phyloP scores from a whole-genome alignment of 169 alveolate genomes.

The Babesia sp. region DNA sequence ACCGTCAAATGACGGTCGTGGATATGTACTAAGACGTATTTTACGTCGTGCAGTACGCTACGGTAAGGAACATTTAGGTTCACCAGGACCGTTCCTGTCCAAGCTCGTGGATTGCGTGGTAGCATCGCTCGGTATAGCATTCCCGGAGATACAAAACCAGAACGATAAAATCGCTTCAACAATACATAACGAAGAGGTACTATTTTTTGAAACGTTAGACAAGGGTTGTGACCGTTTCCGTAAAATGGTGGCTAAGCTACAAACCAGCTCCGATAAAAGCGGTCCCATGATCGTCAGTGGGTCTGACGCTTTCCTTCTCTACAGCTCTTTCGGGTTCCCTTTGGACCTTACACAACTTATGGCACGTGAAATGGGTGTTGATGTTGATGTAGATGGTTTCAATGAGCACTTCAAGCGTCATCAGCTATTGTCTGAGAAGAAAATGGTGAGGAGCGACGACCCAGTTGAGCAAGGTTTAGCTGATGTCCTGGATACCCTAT shows the following conservation, averaged over 20 bases:
- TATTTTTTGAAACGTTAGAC: slow-evolving; percentile 84
- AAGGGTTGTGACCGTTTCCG: slow-evolving; percentile 82
- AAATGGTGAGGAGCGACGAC: slow-evolving; percentile 33
- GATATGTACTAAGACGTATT: slow-evolving; percentile 90
- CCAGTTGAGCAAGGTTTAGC: slow-evolving; percentile 50
- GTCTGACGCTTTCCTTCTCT: slow-evolving; percentile 85
- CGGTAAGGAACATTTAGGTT: slow-evolving; percentile 79
- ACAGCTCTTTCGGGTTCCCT: slow-evolving; percentile 92
- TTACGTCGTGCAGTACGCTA: slow-evolving; percentile 89
- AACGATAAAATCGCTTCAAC: slow-evolving; percentile 77
- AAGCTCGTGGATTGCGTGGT: slow-evolving; percentile 84
- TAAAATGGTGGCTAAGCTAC: slow-evolving; percentile 52
- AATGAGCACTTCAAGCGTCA: slow-evolving; percentile 77
- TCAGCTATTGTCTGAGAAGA: slow-evolving; percentile 80
- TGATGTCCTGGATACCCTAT: slow-evolving; percentile 60
- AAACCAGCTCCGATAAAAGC: slow-evolving; percentile 32
- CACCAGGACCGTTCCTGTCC: slow-evolving; percentile 83
- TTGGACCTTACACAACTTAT: slow-evolving; percentile 89
- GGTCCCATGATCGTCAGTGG: slow-evolving; percentile 68
- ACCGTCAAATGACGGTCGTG: slow-evolving; percentile 91
- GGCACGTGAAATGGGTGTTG: slow-evolving; percentile 86
- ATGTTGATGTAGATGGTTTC: slow-evolving; percentile 82
- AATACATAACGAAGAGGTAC: slow-evolving; percentile 85
- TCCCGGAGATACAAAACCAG: slow-evolving; percentile 79
- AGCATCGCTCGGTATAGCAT: slow-evolving; percentile 81